phyloP scores from a whole-genome alignment of 257 asterid genomes.

The Nicotiana otophora region DNA sequence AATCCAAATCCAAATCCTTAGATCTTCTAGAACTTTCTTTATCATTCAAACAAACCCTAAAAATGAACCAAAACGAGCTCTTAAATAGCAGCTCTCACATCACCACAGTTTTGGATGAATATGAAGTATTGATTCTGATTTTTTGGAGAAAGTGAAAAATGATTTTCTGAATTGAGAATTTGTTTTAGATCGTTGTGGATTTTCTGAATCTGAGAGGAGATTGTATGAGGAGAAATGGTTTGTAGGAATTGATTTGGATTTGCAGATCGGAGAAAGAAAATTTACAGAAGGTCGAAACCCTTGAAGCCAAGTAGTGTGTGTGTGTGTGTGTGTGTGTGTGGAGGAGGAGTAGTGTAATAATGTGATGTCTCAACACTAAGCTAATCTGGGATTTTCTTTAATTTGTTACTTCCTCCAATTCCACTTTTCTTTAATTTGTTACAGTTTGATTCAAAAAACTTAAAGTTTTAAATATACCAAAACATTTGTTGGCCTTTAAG shows the following conservation, averaged over 20 bases:
- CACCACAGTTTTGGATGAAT: neutral
- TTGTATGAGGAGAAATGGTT: neutral
- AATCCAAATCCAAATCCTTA: constrained; percentile 27
- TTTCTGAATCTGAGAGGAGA: neutral
- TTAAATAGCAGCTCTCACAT: neutral
- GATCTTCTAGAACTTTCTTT: constrained; percentile 28
- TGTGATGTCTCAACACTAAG: neutral
- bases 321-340: neutral
- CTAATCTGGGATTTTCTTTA: too few species aligned
- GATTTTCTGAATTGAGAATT: neutral
- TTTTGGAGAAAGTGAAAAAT: neutral
- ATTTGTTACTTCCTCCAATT: too few species aligned
- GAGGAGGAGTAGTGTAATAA: neutral
- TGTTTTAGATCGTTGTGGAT: neutral
- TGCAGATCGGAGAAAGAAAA: neutral
- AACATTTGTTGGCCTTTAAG: too few species aligned
- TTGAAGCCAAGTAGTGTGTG: neutral
- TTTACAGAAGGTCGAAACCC: constrained; percentile 2
- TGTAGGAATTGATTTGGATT: neutral
- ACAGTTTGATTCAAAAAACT: too few species aligned
- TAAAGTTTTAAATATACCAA: too few species aligned
- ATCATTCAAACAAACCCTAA: constrained; percentile 26
- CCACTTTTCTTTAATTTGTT: too few species aligned
- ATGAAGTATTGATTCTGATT: neutral
- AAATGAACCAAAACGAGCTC: neutral